Evolutionary conservation across 495 filamentous ascomycete species (phyloP), one percentile per base, ranked within the genome.

Genomic region (Aspergillus taichungensis): DNA sequence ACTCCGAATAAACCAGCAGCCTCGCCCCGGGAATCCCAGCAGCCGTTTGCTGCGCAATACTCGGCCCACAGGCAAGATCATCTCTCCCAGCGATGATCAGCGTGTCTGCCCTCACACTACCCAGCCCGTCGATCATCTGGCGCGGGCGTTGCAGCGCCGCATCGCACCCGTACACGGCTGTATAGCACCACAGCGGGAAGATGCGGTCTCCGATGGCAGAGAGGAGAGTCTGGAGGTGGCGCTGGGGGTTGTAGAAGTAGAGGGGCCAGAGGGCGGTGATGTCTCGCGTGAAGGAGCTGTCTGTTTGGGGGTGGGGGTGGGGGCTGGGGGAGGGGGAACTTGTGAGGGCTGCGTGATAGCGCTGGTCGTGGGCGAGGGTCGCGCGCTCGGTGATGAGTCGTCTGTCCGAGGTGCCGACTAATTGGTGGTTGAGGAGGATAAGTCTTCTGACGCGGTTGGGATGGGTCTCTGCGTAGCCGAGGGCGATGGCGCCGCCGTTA

Each of bases 401-500:
- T 5, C 36, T 41, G 28, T 53, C 50, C 8, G 24, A 30, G n/a
- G 49, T 28, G 10, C 50, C 50, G 6, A 53, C 46, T 5, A 58
- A 13, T 29, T 58, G 49, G 18, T 49, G 45, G 14, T 52, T 42
- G 10, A 53, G 24, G 3, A 58, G 47, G 24, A 58, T 40, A 24
- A 58, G 45, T 34, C 45, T 55, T 1, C 40, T 10, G 1, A 58
- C 49, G 4, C 52, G 40, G 1, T 47, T 24, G 5, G 55, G 52
- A 45, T 46, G 55, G 30, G 48, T 44, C 43, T 58, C 46, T 1
- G 55, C 55, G 28, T 58, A 58, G 1, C 43, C 46, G 3, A 58
- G 37, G 3, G 41, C 55, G 9, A 58, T 58, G 1, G 55, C 55
- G 1, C 55, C 55, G 28, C 55, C 55, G 40, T 58, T 58, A 7